phyloP scores from a whole-genome alignment of 2,329 filamentous ascomycete genomes.

The Apiospora marii region DNA sequence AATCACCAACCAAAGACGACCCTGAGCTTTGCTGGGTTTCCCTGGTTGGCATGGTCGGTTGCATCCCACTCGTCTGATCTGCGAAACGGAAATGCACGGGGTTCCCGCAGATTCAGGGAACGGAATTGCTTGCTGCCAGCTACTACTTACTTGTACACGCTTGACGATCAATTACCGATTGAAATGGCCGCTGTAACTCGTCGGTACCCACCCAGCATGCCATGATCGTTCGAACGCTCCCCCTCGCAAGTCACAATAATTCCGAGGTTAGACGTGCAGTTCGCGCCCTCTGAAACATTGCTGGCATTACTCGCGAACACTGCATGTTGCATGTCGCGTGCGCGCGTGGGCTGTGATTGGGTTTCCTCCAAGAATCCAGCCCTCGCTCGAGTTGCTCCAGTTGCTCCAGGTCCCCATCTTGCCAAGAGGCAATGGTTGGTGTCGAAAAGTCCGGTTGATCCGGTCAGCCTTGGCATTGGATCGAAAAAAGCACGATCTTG shows the following conservation, averaged over 20 bases:
- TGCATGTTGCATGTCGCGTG: slow-evolving; percentile 14
- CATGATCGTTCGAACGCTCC: neutral
- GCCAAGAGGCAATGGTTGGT: slow-evolving; percentile 14
- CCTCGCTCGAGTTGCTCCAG: neutral
- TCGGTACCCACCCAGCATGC: neutral
- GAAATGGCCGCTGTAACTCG: neutral
- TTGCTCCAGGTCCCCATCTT: neutral
- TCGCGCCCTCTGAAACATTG: slow-evolving; percentile 3
- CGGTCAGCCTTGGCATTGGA: slow-evolving; percentile 15
- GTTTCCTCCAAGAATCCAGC: neutral
- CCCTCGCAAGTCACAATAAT: neutral
- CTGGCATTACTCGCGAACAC: neutral
- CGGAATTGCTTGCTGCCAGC: neutral
- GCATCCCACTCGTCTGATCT: slow-evolving; percentile 17
- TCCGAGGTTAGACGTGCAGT: neutral
- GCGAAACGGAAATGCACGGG: slow-evolving; percentile 16
- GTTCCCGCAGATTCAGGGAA: slow-evolving; percentile 10
- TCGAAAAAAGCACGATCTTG: slow-evolving; percentile 1
- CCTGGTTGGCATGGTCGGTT: neutral
- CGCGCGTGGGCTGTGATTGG: neutral
- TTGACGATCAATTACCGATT: slow-evolving; percentile 17
- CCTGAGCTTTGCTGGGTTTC: neutral
- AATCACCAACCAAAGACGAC: neutral
- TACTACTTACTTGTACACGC: neutral
- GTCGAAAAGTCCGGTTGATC: slow-evolving; percentile 16